phyloP scores from a whole-genome alignment of 495 filamentous ascomycete genomes.

The Schizothecium vesticola region DNA sequence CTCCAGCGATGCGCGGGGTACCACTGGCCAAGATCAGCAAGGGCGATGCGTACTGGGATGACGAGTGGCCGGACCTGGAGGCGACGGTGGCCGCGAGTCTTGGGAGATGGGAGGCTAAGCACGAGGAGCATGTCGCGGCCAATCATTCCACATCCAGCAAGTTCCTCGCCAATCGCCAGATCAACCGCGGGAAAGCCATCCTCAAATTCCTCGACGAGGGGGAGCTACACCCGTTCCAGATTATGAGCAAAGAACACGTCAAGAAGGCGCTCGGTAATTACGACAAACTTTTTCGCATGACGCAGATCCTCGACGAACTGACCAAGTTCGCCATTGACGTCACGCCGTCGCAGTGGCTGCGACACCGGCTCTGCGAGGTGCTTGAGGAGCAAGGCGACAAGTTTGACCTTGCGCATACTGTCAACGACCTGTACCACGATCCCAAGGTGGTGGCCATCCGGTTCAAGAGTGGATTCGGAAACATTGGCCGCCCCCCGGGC shows the following conservation, averaged over 20 bases:
- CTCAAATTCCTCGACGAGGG: slow-evolving; percentile 39
- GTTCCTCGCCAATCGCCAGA: slow-evolving; percentile 41
- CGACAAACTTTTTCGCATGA: slow-evolving; percentile 44
- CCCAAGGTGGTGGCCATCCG: slow-evolving; percentile 35
- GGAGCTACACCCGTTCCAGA: slow-evolving; percentile 45
- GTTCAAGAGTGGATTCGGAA: slow-evolving; percentile 39
- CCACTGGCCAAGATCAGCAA: slow-evolving; percentile 40
- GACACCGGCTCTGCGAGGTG: slow-evolving; percentile 42
- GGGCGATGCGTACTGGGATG: slow-evolving; percentile 43
- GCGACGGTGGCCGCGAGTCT: slow-evolving; percentile 26
- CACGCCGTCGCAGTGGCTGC: slow-evolving; percentile 43
- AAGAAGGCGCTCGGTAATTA: slow-evolving; percentile 39
- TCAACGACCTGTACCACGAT: slow-evolving; percentile 43
- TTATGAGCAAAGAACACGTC: slow-evolving; percentile 39
- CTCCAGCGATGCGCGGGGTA: slow-evolving; percentile 38
- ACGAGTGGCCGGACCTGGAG: slow-evolving; percentile 36
- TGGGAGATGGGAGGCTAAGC: slow-evolving; percentile 35
- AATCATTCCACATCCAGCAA: slow-evolving; percentile 30
- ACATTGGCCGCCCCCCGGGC: slow-evolving; percentile 43
- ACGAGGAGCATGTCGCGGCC: slow-evolving; percentile 20
- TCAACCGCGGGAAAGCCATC: slow-evolving; percentile 41
- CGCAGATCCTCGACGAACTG: slow-evolving; percentile 42
- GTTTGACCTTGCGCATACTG: slow-evolving; percentile 37
- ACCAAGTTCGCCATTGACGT: slow-evolving; percentile 40
- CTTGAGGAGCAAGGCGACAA: slow-evolving; percentile 29